Conservation (phyloP, 495 filamentous ascomycete genomes). For the Penicilliopsis zonata region DNA sequence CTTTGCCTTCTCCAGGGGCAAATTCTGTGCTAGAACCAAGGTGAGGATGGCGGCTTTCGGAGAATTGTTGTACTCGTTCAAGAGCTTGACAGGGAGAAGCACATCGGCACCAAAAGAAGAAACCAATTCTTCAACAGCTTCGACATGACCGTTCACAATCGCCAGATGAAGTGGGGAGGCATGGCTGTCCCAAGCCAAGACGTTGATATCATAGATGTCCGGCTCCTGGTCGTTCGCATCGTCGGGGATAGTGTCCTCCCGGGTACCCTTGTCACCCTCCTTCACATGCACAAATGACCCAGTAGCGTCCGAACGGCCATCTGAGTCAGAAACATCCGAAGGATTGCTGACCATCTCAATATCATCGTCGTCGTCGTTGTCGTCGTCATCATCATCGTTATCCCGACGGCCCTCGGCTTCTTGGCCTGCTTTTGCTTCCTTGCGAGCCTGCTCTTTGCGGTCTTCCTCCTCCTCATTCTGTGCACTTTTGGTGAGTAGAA, state of each 20-base stretch:
- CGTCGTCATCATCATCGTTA: constrained; percentile 25
- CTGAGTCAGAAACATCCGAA: constrained; percentile 16
- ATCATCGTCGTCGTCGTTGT: constrained; percentile 27
- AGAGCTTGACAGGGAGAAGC: constrained; percentile 54
- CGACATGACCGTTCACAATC: constrained; percentile 55
- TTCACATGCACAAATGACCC: constrained; percentile 59
- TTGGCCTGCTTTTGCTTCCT: constrained; percentile 16
- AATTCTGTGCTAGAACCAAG: constrained; percentile 44
- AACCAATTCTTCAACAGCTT: constrained; percentile 56
- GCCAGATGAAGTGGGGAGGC: constrained; percentile 65
- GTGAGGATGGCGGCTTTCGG: constrained; percentile 49
- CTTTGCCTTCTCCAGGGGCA: constrained; percentile 43
- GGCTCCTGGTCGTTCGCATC: constrained; percentile 54
- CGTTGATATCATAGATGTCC: constrained; percentile 68
- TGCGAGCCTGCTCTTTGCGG: constrained; percentile 39
- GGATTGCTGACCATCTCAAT: constrained; percentile 26
- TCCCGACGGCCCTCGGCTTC: constrained; percentile 7
- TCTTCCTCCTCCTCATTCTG: constrained; percentile 57
- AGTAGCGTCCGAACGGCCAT: constrained; percentile 32
- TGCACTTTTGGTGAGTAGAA: constrained; percentile 56
- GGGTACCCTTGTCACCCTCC: constrained; percentile 17
- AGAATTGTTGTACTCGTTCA: constrained; percentile 29
- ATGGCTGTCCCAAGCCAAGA: constrained; percentile 61
- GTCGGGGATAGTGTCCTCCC: constrained; percentile 16
- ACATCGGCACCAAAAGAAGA: constrained; percentile 63